Evolutionary conservation across 2,329 filamentous ascomycete genomes (phyloP), one percentile per base, ranked within the genome.

Genomic region (Colletotrichum cordylinicola): DNA sequence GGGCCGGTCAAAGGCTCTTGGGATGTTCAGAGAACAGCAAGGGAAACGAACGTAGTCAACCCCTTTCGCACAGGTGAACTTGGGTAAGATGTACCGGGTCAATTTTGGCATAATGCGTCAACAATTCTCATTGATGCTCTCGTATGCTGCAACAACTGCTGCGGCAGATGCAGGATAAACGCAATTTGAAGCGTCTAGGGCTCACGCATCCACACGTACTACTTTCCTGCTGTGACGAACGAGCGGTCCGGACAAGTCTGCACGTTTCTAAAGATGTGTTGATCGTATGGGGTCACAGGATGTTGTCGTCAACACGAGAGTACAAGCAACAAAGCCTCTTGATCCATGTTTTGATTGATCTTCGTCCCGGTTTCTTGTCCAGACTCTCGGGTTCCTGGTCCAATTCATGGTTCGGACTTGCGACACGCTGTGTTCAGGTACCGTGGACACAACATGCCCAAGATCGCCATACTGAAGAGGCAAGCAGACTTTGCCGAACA

Each of bases 81-180:
- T 52, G 43, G 8, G 43, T 4, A 13, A 13, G 10, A 0, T 8
- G 10, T 21, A n/a, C 3, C 8, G n/a, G 6, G 1, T n/a, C 2
- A 1, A 43, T 2, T 2, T n/a, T 3, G 39, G 39, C 18, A 4
- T 10, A n/a, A 6, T 5, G 2, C 0, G 43, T 4, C 18, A 21
- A 13, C 6, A 2, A 1, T 0, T n/a, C 3, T 52, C 2, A 13
- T 52, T 1, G 21, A 21, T 33, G 29, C 43, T 48, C 43, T 43
- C 29, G 10, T 9, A 10, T 5, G 29, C 18, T 55, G 8, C 29
- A 55, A 29, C 16, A 55, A 21, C 4, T 52, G 0, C 43, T 21
- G 43, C 43, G n/a, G 2, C 43, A 21, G 12, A 52, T 21, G n/a
- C 1, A 52, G 43, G 43, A 48, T 48, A n/a, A 48, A 4, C 31